These are phyloP conservation scores for Eucalyptus cloeziana DNA, from an alignment of 345 rosid species.

Conservation along the genomic window DNA sequence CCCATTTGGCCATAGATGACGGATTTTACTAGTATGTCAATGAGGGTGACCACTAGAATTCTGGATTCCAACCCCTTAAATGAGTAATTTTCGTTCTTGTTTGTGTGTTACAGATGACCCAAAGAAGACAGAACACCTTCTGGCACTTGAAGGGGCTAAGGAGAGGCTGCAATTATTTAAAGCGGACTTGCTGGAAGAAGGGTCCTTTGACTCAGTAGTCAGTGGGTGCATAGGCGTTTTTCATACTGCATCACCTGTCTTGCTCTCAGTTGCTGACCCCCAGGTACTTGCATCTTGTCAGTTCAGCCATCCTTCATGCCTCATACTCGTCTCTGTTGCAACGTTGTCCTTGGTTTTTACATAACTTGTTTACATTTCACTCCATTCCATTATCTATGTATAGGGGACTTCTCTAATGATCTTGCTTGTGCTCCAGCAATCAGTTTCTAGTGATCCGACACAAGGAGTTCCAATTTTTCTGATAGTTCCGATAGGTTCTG, in stretches of 20 bases:
- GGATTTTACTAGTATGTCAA: neutral
- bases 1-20: neutral
- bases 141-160: constrained; percentile 20
- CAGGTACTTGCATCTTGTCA: constrained; percentile 5
- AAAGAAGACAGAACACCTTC: constrained; percentile 9
- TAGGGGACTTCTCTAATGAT: neutral
- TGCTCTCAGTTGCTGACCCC: constrained; percentile 10
- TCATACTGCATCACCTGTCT: constrained; percentile 41
- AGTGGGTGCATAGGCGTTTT: constrained; percentile 14
- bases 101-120: constrained; percentile 7
- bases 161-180: constrained; percentile 16
- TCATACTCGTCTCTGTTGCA: neutral
- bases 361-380: neutral
- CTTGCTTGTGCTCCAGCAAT: neutral
- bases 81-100: neutral
- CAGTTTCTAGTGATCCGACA: neutral
- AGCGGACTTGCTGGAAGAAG: constrained; percentile 18
- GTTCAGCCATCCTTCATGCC: neutral
- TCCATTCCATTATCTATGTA: neutral
- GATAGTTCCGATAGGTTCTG: neutral
- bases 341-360: neutral
- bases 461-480: neutral
- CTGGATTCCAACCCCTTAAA: neutral
- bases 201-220: constrained; percentile 13
- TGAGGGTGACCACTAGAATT: neutral